These are phyloP conservation scores for Yamadazyma olivae DNA, from an alignment of 805 yeast genomes.

Conservation along the genomic window DNA sequence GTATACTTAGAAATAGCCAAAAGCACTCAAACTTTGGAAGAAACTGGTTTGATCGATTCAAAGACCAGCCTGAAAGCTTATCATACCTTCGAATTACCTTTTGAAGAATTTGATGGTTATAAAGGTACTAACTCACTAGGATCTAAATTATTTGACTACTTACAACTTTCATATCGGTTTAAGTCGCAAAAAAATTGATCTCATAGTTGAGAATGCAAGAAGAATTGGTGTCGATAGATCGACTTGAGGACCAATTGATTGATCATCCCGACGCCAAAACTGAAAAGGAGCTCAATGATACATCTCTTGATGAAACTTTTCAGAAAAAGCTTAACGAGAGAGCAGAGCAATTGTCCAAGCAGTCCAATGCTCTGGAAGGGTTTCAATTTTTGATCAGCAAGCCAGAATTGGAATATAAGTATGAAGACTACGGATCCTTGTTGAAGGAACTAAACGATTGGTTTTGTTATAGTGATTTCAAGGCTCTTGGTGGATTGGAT, in stretches of 20 bases:
- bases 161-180: neutral
- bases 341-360: constrained; percentile 34
- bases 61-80: too few relatives aligned
- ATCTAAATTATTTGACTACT: constrained; percentile 43
- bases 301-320: constrained; percentile 37
- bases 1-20: constrained; percentile 4
- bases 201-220: constrained; percentile 11
- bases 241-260: constrained; percentile 46
- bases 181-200: neutral
- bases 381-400: constrained; percentile 29
- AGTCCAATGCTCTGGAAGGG: constrained; percentile 1
- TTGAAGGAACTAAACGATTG: constrained; percentile 34
- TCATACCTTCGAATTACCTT: neutral
- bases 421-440: constrained; percentile 25
- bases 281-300: constrained; percentile 24
- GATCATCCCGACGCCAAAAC: constrained; percentile 39
- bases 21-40: neutral
- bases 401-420: constrained; percentile 27
- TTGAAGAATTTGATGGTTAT: constrained; percentile 59
- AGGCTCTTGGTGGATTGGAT: constrained; percentile 8
- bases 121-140: constrained; percentile 61
- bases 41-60: neutral
- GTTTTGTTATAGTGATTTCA: constrained; percentile 34
- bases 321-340: constrained; percentile 40
- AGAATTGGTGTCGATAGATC: constrained; percentile 36